Percentiles rank a stretch among this genome's conserved stretches.
Conservation (phyloP, 78 protist genomes). For the Dictyostelium purpureum region DNA sequence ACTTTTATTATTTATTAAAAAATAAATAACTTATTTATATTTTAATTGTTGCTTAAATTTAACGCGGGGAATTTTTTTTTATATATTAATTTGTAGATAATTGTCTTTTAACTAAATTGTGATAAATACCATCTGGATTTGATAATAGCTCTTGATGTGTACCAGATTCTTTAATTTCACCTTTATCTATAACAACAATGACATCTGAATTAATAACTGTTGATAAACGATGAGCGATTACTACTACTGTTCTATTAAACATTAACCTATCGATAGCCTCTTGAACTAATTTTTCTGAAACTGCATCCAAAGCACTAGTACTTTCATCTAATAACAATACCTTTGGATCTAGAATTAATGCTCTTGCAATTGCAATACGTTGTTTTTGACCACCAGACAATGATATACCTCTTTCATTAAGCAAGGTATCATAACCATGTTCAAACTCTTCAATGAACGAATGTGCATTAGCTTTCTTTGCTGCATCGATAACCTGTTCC, state of each 20-base stretch:
- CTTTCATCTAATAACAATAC: conserved; percentile 96
- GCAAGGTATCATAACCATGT: conserved; percentile 80
- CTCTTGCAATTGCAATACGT: conserved; percentile 89
- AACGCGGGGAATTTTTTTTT: no score
- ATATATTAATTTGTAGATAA: conserved; percentile 2
- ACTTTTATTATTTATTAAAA: no score
- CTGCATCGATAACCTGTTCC: conserved; percentile 80
- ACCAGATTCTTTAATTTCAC: conserved; percentile 93
- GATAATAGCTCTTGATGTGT: conserved; percentile 92
- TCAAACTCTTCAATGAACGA: conserved; percentile 87
- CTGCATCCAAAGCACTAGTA: conserved; percentile 94
- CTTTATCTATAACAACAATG: conserved; percentile 89
- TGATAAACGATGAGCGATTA: conserved; percentile 95
- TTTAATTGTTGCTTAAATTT: no score
- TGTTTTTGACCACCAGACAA: conserved; percentile 92
- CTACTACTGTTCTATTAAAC: conserved; percentile 77
- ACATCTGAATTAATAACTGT: conserved; percentile 86
- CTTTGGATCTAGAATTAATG: conserved; percentile 87
- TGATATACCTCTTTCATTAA: conserved; percentile 90
- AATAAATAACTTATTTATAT: no score
- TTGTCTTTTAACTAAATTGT: conserved; percentile 66
- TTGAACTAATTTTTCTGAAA: conserved; percentile 88
- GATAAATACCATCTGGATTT: conserved; percentile 42
- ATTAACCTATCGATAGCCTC: conserved; percentile 83
- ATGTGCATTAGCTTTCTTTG: conserved; percentile 92